Evolutionary conservation across 176 grass and related monocot genomes (phyloP).

Genomic region (Triticum monococcum): DNA sequence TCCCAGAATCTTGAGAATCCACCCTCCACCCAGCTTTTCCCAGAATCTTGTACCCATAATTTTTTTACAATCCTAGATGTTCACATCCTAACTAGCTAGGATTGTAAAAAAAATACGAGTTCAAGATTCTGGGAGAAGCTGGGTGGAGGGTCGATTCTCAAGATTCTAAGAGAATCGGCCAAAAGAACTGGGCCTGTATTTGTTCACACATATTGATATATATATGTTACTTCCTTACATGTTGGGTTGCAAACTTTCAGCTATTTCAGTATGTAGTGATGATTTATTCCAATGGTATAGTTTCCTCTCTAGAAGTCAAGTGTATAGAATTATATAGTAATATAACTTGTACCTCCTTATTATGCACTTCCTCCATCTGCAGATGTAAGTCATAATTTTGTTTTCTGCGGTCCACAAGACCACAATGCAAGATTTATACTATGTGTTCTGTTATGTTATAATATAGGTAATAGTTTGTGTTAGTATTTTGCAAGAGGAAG

Average conservation of each 20-base stretch:
- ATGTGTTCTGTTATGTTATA: not conserved
- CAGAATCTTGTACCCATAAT: no score
- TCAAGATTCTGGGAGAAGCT: no score
- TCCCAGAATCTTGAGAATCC: no score
- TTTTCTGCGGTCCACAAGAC: not conserved
- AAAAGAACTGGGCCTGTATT: no score
- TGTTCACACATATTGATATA: not conserved
- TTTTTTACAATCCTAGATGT: no score
- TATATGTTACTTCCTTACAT: not conserved
- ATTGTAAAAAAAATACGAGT: no score
- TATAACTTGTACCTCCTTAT: not conserved
- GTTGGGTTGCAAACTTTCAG: not conserved
- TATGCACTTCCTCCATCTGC: not conserved
- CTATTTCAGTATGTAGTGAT: conserved; percentile 4
- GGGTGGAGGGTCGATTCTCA: no score
- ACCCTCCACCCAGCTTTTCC: no score
- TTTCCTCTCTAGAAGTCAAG: conserved; percentile 19
- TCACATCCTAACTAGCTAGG: no score
- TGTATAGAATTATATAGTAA: not conserved
- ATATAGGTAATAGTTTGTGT: not conserved
- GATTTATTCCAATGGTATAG: conserved; percentile 1
- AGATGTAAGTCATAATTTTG: not conserved
- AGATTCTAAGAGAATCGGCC: no score
- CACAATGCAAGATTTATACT: not conserved
- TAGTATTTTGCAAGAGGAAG: not conserved